Evolutionary conservation across 495 filamentous ascomycete genomes (phyloP).

Genomic region (Bombardia bombarda): DNA sequence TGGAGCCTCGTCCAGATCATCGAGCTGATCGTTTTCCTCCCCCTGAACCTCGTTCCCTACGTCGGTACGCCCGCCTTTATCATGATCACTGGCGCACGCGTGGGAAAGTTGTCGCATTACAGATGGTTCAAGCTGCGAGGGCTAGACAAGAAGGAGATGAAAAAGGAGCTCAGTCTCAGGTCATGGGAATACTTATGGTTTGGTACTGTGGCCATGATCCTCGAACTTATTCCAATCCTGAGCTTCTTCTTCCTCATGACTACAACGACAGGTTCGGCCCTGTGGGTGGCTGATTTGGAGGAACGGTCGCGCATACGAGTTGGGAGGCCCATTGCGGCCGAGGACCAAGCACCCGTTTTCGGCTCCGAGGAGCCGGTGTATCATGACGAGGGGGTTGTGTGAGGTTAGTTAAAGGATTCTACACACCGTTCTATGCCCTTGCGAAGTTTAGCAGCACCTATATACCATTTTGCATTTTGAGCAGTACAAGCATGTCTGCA

Average conservation of each 20-base stretch:
- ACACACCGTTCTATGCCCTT: too few relatives aligned
- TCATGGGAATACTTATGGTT: constrained; percentile 61
- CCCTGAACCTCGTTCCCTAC: constrained; percentile 83
- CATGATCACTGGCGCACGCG: constrained; percentile 53
- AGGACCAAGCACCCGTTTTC: constrained; percentile 8
- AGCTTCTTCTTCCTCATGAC: constrained; percentile 88
- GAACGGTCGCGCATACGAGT: constrained; percentile 21
- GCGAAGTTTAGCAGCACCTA: too few relatives aligned
- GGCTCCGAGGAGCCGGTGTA: constrained; percentile 18
- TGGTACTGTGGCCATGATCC: constrained; percentile 44
- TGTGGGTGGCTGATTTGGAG: constrained; percentile 67
- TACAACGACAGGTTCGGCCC: constrained; percentile 65
- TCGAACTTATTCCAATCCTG: constrained; percentile 71
- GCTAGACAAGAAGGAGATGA: constrained; percentile 52
- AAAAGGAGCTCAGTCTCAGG: constrained; percentile 56
- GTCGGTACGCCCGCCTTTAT: constrained; percentile 77
- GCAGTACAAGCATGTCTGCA: too few relatives aligned
- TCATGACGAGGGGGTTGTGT: constrained; percentile 17
- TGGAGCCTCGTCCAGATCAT: constrained; percentile 70
- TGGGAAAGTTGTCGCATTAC: constrained; percentile 52
- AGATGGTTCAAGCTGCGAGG: constrained; percentile 79
- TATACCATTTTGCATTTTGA: too few relatives aligned
- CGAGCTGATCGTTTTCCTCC: constrained; percentile 70
- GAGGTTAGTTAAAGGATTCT: background rate
- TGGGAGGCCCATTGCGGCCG: constrained; percentile 12